These are phyloP conservation scores for Henningerozyma blattae DNA, from an alignment of 805 yeast species.

Conservation along the genomic window DNA sequence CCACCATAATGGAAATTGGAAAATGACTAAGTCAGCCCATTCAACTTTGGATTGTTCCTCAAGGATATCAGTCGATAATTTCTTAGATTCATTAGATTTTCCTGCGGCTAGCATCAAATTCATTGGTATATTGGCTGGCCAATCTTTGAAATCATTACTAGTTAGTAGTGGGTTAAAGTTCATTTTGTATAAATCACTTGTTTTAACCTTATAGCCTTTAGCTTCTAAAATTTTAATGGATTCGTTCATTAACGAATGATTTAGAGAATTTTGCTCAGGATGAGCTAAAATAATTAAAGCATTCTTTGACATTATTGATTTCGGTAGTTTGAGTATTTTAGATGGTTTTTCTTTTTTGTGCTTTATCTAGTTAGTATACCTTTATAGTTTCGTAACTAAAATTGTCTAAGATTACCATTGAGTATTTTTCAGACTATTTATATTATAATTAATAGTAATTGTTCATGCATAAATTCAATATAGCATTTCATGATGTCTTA, in stretches of 20 bases:
- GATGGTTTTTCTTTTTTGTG: no score
- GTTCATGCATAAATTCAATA: no score
- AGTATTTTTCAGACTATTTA: no score
- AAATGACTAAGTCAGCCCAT: slow-evolving; percentile 16
- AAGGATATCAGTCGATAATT: slow-evolving; percentile 12
- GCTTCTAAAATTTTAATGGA: slow-evolving; percentile 10
- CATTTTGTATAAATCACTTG: slow-evolving; percentile 15
- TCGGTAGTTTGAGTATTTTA: no score
- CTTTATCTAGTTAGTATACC: no score
- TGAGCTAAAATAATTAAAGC: slow-evolving; percentile 19
- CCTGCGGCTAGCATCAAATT: slow-evolving; percentile 6
- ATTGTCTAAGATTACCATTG: no score
- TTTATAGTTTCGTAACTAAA: no score
- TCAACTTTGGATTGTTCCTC: slow-evolving; percentile 15
- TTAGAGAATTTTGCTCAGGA: slow-evolving; percentile 17
- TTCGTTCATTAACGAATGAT: slow-evolving; percentile 11
- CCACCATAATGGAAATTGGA: slow-evolving; percentile 21
- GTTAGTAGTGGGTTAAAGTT: slow-evolving; percentile 15
- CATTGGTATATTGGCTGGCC: slow-evolving; percentile 5
- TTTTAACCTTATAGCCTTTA: slow-evolving; percentile 18
- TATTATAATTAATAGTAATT: no score
- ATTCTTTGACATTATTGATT: no score
- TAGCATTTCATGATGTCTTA: no score
- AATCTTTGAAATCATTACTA: slow-evolving; percentile 11
- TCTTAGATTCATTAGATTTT: slow-evolving; percentile 3